Percentiles rank a stretch among this genome's conserved stretches.
These are phyloP conservation scores for Cladochytrium replicatum DNA, from an alignment of 192 early-diverging fungal species.

Conservation along the genomic window DNA sequence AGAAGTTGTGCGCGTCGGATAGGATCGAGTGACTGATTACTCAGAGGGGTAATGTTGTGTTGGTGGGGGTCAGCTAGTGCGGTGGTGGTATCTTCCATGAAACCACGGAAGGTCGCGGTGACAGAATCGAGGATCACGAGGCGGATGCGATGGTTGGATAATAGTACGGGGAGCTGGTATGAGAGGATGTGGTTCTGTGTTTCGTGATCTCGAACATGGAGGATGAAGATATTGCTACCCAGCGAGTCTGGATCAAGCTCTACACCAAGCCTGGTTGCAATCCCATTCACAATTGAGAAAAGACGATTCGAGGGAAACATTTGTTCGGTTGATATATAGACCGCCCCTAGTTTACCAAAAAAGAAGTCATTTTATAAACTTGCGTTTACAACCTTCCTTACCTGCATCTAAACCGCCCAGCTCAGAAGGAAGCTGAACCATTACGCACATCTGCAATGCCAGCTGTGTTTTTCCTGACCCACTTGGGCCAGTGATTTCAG, in stretches of 20 bases:
- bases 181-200: slow-evolving; percentile 60
- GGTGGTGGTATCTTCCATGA: slow-evolving; percentile 18
- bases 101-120: slow-evolving; percentile 60
- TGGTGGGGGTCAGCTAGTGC: not conserved
- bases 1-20: slow-evolving; percentile 37
- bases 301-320: slow-evolving; percentile 56
- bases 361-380: not conserved
- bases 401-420: slow-evolving; percentile 52
- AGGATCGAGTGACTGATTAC: not conserved
- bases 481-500: slow-evolving; percentile 41
- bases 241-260: no score
- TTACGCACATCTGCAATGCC: slow-evolving; percentile 67
- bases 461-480: slow-evolving; percentile 81
- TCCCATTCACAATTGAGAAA: slow-evolving; percentile 33
- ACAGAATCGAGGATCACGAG: slow-evolving; percentile 83
- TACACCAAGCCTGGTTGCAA: slow-evolving; percentile 11
- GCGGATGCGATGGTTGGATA: slow-evolving; percentile 41
- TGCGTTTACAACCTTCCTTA: slow-evolving; percentile 8
- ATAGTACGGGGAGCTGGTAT: slow-evolving; percentile 61
- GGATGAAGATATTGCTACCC: slow-evolving; percentile 49
- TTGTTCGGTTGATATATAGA: slow-evolving; percentile 67
- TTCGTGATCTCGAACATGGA: slow-evolving; percentile 57
- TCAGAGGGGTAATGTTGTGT: not conserved
- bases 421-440: slow-evolving; percentile 48
- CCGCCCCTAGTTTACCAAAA: no score